phyloP scores from a whole-genome alignment of 2,329 filamentous ascomycete genomes.

The Claviceps pazoutovae region DNA sequence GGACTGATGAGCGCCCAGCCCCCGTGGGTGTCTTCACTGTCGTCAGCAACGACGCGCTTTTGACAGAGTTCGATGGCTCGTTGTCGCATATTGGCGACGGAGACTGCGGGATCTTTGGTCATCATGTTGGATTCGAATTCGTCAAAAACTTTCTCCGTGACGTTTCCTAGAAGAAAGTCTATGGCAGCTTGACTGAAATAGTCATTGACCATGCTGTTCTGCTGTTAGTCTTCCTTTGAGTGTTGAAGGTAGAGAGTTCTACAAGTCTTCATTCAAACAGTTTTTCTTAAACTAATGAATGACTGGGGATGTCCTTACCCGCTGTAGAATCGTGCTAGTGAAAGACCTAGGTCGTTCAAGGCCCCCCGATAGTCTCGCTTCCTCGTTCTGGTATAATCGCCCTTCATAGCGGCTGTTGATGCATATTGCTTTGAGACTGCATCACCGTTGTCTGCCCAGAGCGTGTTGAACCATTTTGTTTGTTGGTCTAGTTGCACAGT shows the following conservation, averaged over 20 bases:
- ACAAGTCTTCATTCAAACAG: no score
- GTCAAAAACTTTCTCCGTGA: conserved; percentile 72
- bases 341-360: conserved; percentile 79
- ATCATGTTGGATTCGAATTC: conserved; percentile 93
- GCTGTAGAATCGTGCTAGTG: conserved; percentile 61
- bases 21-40: conserved; percentile 70
- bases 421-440: conserved; percentile 93
- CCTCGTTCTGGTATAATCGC: conserved; percentile 83
- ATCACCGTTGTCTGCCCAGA: conserved; percentile 97
- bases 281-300: neutral
- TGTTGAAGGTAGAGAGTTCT: neutral
- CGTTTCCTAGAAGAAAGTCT: conserved; percentile 84
- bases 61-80: conserved; percentile 81
- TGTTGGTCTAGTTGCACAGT: conserved; percentile 61
- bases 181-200: conserved; percentile 94
- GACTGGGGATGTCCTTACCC: conserved; percentile 33
- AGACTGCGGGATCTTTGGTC: conserved; percentile 81
- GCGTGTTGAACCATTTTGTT: conserved; percentile 84
- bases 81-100: conserved; percentile 69
- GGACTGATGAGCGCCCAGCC: conserved; percentile 85
- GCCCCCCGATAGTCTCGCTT: conserved; percentile 87
- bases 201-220: conserved; percentile 81
- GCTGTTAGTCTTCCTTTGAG: conserved; percentile 5
- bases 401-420: conserved; percentile 88
- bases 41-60: conserved; percentile 72